These are phyloP conservation scores for Gossypium bickii DNA, from an alignment of 345 rosid genomes.

Conservation along the genomic window DNA sequence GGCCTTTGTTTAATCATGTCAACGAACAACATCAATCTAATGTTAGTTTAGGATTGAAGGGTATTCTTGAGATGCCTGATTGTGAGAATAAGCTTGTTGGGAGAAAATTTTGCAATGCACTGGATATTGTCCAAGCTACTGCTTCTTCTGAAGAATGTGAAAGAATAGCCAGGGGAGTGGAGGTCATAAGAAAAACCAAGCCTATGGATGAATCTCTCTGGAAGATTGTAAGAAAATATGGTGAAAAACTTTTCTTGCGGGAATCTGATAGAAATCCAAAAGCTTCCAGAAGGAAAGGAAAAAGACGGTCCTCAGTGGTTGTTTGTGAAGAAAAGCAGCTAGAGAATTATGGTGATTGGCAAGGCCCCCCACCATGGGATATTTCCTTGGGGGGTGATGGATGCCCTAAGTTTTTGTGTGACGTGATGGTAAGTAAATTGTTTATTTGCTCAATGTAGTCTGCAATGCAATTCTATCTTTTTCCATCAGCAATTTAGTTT, in stretches of 20 bases:
- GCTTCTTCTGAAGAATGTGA: constrained; percentile 37
- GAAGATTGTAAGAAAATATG: constrained; percentile 58
- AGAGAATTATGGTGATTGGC: constrained; percentile 48
- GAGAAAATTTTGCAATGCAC: constrained; percentile 44
- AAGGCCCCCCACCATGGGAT: constrained; percentile 92
- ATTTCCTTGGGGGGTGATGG: constrained; percentile 76
- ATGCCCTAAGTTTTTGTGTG: constrained; percentile 82
- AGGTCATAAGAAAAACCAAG: constrained; percentile 32
- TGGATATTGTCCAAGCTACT: constrained; percentile 53
- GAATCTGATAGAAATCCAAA: constrained; percentile 69
- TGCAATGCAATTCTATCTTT: neutral
- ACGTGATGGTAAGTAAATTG: constrained; percentile 65
- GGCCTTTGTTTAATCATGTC: neutral
- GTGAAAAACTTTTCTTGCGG: constrained; percentile 58
- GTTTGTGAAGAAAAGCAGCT: constrained; percentile 33
- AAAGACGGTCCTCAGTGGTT: constrained; percentile 28
- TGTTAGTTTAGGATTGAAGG: constrained; percentile 59
- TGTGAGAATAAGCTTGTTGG: constrained; percentile 29
- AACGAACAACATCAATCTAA: constrained; percentile 22
- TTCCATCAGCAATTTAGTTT: neutral
- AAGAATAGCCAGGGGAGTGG: constrained; percentile 36
- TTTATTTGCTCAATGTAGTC: neutral
- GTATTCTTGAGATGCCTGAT: constrained; percentile 39
- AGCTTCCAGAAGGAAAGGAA: constrained; percentile 58
- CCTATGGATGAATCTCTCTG: constrained; percentile 36